These are phyloP conservation scores for Ambrosia hybrid DNA, from an alignment of 140 eudicot genomes.

Conservation along the genomic window DNA sequence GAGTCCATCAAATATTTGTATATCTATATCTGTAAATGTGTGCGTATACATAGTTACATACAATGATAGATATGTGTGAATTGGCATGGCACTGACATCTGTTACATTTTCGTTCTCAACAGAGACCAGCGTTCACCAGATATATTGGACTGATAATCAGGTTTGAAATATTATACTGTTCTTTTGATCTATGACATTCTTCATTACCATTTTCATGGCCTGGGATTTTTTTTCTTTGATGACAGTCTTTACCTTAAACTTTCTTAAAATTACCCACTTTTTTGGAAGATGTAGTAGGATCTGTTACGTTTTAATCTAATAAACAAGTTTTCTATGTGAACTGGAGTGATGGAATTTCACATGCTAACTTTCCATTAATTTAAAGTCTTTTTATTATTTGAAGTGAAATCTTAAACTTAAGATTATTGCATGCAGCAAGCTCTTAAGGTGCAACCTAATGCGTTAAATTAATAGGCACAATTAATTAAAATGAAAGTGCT, in stretches of 20 bases:
- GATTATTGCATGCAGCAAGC: no score
- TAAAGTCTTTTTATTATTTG: no score
- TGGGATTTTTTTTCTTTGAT: background rate
- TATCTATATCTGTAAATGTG: background rate
- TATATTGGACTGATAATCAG: slow-evolving; percentile 39
- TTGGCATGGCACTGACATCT: slow-evolving; percentile 19
- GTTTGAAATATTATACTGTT: slow-evolving; percentile 20
- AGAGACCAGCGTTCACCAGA: slow-evolving; percentile 50
- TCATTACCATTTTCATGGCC: slow-evolving; percentile 2
- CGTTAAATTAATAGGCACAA: no score
- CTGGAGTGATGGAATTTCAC: no score
- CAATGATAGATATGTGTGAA: background rate
- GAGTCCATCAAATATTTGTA: slow-evolving; percentile 5
- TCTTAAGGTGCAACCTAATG: no score
- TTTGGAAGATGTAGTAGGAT: no score
- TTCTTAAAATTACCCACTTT: background rate
- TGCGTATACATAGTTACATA: background rate
- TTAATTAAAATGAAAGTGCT: no score
- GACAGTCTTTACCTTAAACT: background rate
- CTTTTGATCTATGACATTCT: background rate
- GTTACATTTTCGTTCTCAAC: slow-evolving; percentile 22
- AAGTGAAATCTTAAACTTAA: no score
- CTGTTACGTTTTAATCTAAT: no score
- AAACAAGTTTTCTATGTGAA: no score
- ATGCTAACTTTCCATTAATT: no score